Evolutionary conservation across 2,329 filamentous ascomycete species (phyloP), one percentile per base, ranked within the genome.

Genomic region (Leptographium radiaticola): DNA sequence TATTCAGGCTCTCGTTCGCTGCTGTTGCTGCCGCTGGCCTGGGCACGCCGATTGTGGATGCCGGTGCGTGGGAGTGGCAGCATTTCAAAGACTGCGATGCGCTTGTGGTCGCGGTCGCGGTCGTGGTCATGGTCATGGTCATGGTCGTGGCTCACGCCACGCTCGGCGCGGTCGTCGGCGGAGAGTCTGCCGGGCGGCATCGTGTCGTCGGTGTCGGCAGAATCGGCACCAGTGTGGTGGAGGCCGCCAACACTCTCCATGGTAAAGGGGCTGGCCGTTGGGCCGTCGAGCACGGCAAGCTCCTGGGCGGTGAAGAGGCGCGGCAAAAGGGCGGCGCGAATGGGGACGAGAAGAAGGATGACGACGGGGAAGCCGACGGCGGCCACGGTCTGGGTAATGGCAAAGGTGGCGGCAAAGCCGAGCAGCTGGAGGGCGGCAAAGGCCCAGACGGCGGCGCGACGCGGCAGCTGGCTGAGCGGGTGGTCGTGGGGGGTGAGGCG

Each of bases 331-430:
- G 80, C 70, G 2, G 82, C 78, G 10, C 86, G 75, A 2, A 83
- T 67, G 0, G 86, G 86, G 30, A 89, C 82, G 6, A 89, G 71
- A 16, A 80, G 67, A 49, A 89, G 68, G 62, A 89, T 88, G 58
- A 88, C 77, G 39, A 89, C 75, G 10, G 87, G 87, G 60, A 90
- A 91, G 0, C 87, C 87, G 12, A 91, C 86, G 2, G 87, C 87
- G 3, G 86, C 87, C 50, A 90, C 84, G 0, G 87, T 90, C 69
- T 91, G 67, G 0, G 87, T 89, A 62, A 90, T 87, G 56, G 87
- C 86, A 65, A 91, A 89, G 0, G 87, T 91, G 25, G 83, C 86
- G 3, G 75, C 86, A 61, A 90, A 89, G 0, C 80, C 85, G 45
- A 83, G 30, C 5, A 90, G 68, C 67, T 89, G 82, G 38, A 89